These are phyloP conservation scores for Xylariaceae sp. DNA, from an alignment of 2,329 filamentous ascomycete species.

Conservation along the genomic window DNA sequence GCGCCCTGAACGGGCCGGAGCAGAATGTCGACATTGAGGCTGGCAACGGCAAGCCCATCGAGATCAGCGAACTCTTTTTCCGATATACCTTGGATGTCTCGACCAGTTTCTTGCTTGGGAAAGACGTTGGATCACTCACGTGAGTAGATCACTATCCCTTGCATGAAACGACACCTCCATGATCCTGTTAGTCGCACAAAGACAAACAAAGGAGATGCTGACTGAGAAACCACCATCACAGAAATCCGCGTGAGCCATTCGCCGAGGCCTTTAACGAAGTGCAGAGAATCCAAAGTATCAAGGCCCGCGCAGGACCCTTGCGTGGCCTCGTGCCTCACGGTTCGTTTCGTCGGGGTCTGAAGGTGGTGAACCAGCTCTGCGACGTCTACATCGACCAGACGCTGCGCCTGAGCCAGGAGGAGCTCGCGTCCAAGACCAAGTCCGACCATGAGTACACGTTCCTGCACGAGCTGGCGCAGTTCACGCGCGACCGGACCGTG, in stretches of 20 bases:
- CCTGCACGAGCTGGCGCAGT: slow-evolving; percentile 75
- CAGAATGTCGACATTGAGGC: slow-evolving; percentile 58
- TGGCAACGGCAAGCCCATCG: slow-evolving; percentile 58
- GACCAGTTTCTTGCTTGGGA: slow-evolving; percentile 80
- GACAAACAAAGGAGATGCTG: neutral
- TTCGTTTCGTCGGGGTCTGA: slow-evolving; percentile 58
- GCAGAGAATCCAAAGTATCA: slow-evolving; percentile 65
- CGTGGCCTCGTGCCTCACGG: slow-evolving; percentile 57
- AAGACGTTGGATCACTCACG: slow-evolving; percentile 61
- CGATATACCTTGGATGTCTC: slow-evolving; percentile 79
- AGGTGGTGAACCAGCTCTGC: slow-evolving; percentile 69
- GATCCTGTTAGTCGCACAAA: neutral
- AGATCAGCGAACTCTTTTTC: slow-evolving; percentile 75
- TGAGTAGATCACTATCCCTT: slow-evolving; percentile 25
- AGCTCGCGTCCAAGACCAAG: slow-evolving; percentile 69
- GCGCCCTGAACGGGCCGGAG: slow-evolving; percentile 51
- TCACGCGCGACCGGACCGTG: slow-evolving; percentile 65
- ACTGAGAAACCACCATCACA: slow-evolving; percentile 21
- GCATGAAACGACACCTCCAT: neutral
- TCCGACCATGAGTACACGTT: slow-evolving; percentile 73
- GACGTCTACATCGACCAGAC: slow-evolving; percentile 71
- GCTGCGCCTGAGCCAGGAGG: slow-evolving; percentile 61
- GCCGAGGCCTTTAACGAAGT: slow-evolving; percentile 78
- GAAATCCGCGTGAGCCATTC: slow-evolving; percentile 59
- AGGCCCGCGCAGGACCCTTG: slow-evolving; percentile 60